phyloP scores from a whole-genome alignment of 169 alveolate species.

The Babesia bovis region DNA sequence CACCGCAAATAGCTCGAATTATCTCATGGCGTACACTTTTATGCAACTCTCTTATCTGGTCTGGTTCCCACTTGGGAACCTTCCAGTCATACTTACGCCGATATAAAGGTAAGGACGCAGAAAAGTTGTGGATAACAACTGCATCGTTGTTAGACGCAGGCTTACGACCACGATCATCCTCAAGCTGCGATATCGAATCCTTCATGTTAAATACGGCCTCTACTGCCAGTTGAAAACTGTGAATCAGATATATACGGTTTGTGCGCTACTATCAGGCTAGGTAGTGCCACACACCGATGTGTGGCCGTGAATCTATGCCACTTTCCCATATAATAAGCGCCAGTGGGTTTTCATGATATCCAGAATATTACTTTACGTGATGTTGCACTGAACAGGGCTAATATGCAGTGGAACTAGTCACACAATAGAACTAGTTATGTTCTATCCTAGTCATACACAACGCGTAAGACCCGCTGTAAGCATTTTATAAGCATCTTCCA shows the following conservation, averaged over 20 bases:
- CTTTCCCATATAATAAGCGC: background rate
- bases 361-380: too few relatives aligned
- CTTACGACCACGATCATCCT: constrained; percentile 49
- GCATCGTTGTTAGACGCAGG: constrained; percentile 67
- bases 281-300: constrained; percentile 28
- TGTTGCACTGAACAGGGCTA: too few relatives aligned
- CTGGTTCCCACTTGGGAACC: constrained; percentile 51
- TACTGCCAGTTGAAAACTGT: background rate
- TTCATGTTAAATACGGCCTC: constrained; percentile 7
- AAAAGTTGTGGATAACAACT: constrained; percentile 25
- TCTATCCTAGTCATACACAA: too few relatives aligned
- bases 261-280: background rate
- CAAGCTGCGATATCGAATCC: constrained; percentile 61
- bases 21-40: constrained; percentile 14
- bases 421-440: too few relatives aligned
- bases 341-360: background rate
- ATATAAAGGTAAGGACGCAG: constrained; percentile 44
- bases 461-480: constrained; percentile 14
- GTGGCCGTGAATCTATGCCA: constrained; percentile 1
- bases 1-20: constrained; percentile 6
- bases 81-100: constrained; percentile 69
- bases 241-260: background rate
- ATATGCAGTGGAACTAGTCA: too few relatives aligned
- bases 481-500: constrained; percentile 30
- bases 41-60: constrained; percentile 41